Base-by-base conservation (phyloP, 352 stramenopile species). In the Pythium aphanidermatum region DNA sequence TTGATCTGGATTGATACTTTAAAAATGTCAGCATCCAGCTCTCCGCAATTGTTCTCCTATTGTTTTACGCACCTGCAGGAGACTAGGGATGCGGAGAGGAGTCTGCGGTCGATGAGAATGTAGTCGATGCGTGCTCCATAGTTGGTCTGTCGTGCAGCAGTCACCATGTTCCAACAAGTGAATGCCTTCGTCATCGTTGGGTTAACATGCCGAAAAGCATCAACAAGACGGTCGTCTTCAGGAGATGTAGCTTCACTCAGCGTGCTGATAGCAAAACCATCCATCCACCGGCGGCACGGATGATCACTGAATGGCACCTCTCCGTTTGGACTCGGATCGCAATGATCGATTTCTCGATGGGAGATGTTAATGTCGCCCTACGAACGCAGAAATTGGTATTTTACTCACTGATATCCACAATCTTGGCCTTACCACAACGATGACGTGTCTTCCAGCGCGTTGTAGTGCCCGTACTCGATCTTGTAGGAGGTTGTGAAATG, bases 121-220 rank as follows among this genome's bases (percentile, higher is more conserved):
- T 96, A 96, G 60, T 97, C 88, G 45, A 97, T 92, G 29, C 88
- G 80, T 17, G 79, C 86, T 42, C 88, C 88, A 37, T 87, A 96
- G 58, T 97, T 97, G 53, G 83, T 96, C 53, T 92, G 67, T 9
- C 88, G 70, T 12, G 80, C 86, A 1, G 69, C 70, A 10, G 85
- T 95, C 46, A 87, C 52, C 12, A 74, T 95, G 49, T 72, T 95
- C 85, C 86, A 97, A 48, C 83, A 97, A 27, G 86, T 96, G 48
- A 82, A 96, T 11, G 84, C 83, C 44, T 86, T 87, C 5, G 63
- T 55, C 49, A 75, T 32, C 16, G 60, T 52, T 4, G 86, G 86
- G 51, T 96, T 67, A 6, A 95, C 72, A 58, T 80, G 58, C 6
- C 87, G 74, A 43, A 95, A 96, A 5, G 54, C 50, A 51, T 96